Evolutionary conservation across 164 flowering plant genomes (phyloP), one percentile per base, ranked within the genome.

Genomic region (Tetracentron sinense): DNA sequence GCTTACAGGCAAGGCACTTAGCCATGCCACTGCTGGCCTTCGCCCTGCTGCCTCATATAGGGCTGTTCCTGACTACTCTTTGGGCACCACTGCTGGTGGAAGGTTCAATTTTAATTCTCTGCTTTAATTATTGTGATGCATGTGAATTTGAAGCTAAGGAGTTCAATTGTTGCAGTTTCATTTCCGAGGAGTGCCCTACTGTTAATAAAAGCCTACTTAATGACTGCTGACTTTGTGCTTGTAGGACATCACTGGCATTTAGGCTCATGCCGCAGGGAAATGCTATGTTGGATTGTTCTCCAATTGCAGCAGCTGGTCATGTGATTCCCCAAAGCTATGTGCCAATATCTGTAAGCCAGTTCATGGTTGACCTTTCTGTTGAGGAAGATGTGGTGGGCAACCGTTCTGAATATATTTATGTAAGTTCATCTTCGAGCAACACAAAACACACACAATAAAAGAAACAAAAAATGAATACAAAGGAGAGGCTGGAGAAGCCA

Each of bases 11-110:
- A 92, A 82, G 80, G 94, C 96, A 30, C 93, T 92, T 27, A 90
- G 96, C 81, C 98, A 90, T 84, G 89, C 85, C 42, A 92, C 98
- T 61, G 96, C 96, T 72, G 96, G 96, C 47, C 96, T 88, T 66
- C 91, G 92, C 47, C 92, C 93, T 51, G 86, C 95, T 69, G 83
- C 89, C 30, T 81, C 83, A 26, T 87, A 88, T 71, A 81, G 92
- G 67, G 78, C 83, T 56, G 74, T 78, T 54, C 42, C 83, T 64
- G 89, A 90, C 71, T 70, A 65, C 65, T 69, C 65, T 62, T 64
- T 72, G 0, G 79, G 81, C 69, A 52, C 74, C 68, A 51, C 64
- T 61, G 47, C 54, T 76, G 68, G 67, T 71, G 98, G 92, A 68
- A 88, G 98, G 98, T 89, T 64, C n/a, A 1, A 31, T 25, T 27